Conservation (phyloP, 2,329 filamentous ascomycete genomes). For the Aspergillus pseudoglaucus region DNA sequence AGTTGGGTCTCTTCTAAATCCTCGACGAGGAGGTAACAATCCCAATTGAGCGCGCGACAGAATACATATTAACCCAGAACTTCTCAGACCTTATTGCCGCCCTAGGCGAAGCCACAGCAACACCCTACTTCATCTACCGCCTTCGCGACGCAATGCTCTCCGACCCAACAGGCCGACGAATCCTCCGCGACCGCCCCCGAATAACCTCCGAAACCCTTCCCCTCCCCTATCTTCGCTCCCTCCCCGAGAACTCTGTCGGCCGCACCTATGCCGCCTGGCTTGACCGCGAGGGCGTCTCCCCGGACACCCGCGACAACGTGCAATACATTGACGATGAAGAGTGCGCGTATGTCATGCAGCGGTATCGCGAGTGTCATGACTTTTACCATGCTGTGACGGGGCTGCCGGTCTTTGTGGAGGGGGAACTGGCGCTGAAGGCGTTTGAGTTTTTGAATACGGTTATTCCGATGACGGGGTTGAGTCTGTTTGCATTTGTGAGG, state of each 20-base stretch:
- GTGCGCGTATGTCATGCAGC: conserved; percentile 97
- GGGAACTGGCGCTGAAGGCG: conserved; percentile 93
- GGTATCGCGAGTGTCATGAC: conserved; percentile 94
- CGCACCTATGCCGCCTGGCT: conserved; percentile 81
- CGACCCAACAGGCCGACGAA: conserved; percentile 75
- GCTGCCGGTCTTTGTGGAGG: conserved; percentile 84
- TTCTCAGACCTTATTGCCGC: conserved; percentile 78
- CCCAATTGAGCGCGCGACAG: neutral
- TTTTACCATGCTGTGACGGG: conserved; percentile 96
- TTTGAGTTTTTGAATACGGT: conserved; percentile 96
- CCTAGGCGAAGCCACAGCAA: conserved; percentile 88
- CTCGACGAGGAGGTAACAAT: conserved; percentile 64
- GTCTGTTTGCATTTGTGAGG: conserved; percentile 63
- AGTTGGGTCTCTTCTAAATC: conserved; percentile 60
- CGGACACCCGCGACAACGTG: conserved; percentile 76
- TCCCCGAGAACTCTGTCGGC: conserved; percentile 71
- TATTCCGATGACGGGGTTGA: conserved; percentile 89
- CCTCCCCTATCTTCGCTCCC: conserved; percentile 61
- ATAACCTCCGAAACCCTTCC: conserved; percentile 69
- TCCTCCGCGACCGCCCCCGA: conserved; percentile 81
- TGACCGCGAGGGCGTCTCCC: conserved; percentile 87
- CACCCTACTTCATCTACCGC: conserved; percentile 89
- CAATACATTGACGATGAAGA: conserved; percentile 92
- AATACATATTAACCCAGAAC: neutral
- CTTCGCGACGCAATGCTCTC: conserved; percentile 89